phyloP scores from a whole-genome alignment of 768 basidiomycete genomes.

The Amanita jacksonii region DNA sequence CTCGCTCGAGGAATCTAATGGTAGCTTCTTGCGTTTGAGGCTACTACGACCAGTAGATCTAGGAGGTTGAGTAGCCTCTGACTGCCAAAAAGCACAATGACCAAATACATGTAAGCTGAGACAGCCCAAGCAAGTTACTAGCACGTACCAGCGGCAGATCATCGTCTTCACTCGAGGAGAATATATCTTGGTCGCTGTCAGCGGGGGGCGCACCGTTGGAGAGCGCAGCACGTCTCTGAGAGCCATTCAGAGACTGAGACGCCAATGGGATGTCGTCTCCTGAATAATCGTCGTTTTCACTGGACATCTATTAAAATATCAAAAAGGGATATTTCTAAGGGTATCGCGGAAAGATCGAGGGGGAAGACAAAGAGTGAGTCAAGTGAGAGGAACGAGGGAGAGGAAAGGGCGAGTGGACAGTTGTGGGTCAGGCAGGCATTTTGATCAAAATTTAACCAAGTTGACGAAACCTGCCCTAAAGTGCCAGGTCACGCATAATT shows the following conservation, averaged over 20 bases:
- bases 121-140: slow-evolving; percentile 6
- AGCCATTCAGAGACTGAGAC: slow-evolving; percentile 32
- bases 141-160: slow-evolving; percentile 61
- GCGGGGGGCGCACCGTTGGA: slow-evolving; percentile 38
- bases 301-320: slow-evolving; percentile 28
- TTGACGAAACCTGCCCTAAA: slow-evolving; percentile 52
- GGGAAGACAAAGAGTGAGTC: slow-evolving; percentile 9
- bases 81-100: slow-evolving; percentile 26
- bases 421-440: slow-evolving; percentile 16
- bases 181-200: slow-evolving; percentile 27
- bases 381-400: slow-evolving; percentile 13
- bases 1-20: slow-evolving; percentile 54
- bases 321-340: slow-evolving; percentile 18
- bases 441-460: slow-evolving; percentile 32
- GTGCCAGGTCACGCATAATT: slow-evolving; percentile 24
- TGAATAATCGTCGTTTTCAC: slow-evolving; percentile 42
- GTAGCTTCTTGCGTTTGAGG: slow-evolving; percentile 54
- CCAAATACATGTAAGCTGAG: slow-evolving; percentile 14
- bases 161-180: slow-evolving; percentile 58
- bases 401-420: slow-evolving; percentile 18
- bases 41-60: slow-evolving; percentile 29
- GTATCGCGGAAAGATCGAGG: slow-evolving; percentile 9
- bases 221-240: slow-evolving; percentile 23
- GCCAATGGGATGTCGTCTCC: slow-evolving; percentile 52
- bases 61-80: slow-evolving; percentile 42